Evolutionary conservation across 257 asterid species (phyloP), one percentile per base, ranked within the genome.

Genomic region (Ehretia macrophylla): DNA sequence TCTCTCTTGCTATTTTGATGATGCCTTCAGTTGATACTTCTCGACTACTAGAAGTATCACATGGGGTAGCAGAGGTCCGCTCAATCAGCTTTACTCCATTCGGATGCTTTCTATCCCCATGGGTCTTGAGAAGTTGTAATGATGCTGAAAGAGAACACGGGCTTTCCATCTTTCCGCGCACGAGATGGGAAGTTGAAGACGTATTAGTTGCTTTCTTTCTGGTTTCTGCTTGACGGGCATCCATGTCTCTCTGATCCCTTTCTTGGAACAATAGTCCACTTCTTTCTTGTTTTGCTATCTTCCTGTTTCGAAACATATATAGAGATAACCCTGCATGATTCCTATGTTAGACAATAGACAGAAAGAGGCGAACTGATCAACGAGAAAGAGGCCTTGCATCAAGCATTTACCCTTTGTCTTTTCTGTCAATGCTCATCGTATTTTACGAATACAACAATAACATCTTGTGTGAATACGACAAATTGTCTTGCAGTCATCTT

Each of bases 1-100:
- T 22, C 8, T 37, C 65, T 50, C 56, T 66, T 0, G 71, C 71
- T 51, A 66, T n/a, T 65, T 66, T 58, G 65, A 66, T 58, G 14
- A 58, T 32, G 17, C 59, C n/a, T 14, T 10, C 51, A 49, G 71
- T 51, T 23, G 71, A 57, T 49, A 58, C 10, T 20, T 0, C 32
- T 5, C 17, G 45, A 23, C 4, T 11, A 9, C 16, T 10, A 39
- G 8, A 19, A 18, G 18, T 1, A 17, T 20, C 32, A 4, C 2
- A 52, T 14, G 22, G 49, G 1, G 23, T 23, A 8, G 18, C 12
- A 12, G 51, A 16, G 12, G 32, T 9, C 20, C 8, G 45, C 12
- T 38, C 47, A 12, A 19, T n/a, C 5, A 8, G 5, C 16, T 20
- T 58, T 58, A n/a, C 60, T 8, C 21, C 38, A 18, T 37, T 17